Percentiles rank a stretch among this genome's conserved stretches.
phyloP scores from a whole-genome alignment of 331 rosid genomes.

The Quercus lobata region DNA sequence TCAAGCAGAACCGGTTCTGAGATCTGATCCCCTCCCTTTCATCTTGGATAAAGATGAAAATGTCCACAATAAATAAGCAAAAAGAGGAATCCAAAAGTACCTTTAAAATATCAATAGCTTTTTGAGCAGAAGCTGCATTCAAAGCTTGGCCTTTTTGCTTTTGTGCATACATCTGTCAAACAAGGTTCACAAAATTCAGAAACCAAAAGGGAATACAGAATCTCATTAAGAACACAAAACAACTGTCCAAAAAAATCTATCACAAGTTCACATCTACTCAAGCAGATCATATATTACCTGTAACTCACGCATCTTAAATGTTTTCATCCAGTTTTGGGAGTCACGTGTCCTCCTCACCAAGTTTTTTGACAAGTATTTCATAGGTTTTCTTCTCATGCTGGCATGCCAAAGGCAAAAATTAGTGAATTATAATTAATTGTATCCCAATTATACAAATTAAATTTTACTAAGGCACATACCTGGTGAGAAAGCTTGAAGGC shows the following conservation, averaged over 20 bases:
- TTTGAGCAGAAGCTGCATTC: conserved; percentile 83
- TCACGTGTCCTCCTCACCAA: no score
- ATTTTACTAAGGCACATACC: no score
- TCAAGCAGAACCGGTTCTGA: background rate
- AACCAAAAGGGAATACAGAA: background rate
- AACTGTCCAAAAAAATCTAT: background rate
- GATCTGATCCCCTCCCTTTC: no score
- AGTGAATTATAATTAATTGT: no score
- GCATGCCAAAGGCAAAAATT: no score
- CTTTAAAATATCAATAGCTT: conserved; percentile 88
- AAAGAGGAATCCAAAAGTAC: conserved; percentile 26
- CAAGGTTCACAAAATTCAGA: background rate
- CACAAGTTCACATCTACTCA: background rate
- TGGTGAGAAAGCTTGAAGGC: conserved; percentile 96
- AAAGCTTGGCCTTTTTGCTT: conserved; percentile 94
- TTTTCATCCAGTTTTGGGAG: no score
- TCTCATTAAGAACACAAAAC: background rate
- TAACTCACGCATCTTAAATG: no score
- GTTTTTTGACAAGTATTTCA: no score
- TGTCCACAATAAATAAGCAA: background rate
- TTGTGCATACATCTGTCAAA: conserved; percentile 75
- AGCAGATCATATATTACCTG: conserved; percentile 3
- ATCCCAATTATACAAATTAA: no score
- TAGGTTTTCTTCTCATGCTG: no score
- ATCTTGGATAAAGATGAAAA: background rate